Evolutionary conservation across 192 early-diverging fungal species (phyloP).

Genomic region (Phlyctochytrium planicorne): DNA sequence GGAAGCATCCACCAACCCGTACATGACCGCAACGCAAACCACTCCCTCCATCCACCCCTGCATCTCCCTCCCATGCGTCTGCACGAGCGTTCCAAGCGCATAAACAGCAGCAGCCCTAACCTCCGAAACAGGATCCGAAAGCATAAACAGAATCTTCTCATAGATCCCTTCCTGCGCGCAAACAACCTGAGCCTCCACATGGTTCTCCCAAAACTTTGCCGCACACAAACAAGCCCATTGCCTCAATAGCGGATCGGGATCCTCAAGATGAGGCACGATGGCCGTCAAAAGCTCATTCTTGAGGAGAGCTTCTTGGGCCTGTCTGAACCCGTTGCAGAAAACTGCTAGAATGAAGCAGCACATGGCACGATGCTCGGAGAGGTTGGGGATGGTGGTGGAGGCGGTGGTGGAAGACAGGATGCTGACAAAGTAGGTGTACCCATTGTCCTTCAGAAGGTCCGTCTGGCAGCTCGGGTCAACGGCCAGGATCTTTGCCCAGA

Average conservation of each 20-base stretch:
- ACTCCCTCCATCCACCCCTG: constrained; percentile 60
- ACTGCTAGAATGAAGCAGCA: constrained; percentile 91
- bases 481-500: constrained; percentile 95
- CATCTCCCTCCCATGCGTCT: constrained; percentile 59
- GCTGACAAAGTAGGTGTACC: constrained; percentile 89
- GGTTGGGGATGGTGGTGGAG: constrained; percentile 59
- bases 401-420: constrained; percentile 67
- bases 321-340: constrained; percentile 82
- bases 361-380: constrained; percentile 91
- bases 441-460: constrained; percentile 89
- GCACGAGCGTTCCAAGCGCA: constrained; percentile 78
- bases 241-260: constrained; percentile 71
- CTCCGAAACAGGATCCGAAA: constrained; percentile 72
- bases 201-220: constrained; percentile 79
- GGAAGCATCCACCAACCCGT: constrained; percentile 74
- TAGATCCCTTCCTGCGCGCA: constrained; percentile 66
- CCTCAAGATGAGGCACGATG: constrained; percentile 64
- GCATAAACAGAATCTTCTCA: constrained; percentile 53
- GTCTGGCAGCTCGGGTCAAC: constrained; percentile 87
- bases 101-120: constrained; percentile 81
- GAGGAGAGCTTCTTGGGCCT: constrained; percentile 84
- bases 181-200: constrained; percentile 64
- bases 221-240: constrained; percentile 91
- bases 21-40: constrained; percentile 65
- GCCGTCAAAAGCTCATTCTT: constrained; percentile 65